Base-by-base conservation (phyloP, 371 early-diverging fungal species). In the Mortierella sp. region DNA sequence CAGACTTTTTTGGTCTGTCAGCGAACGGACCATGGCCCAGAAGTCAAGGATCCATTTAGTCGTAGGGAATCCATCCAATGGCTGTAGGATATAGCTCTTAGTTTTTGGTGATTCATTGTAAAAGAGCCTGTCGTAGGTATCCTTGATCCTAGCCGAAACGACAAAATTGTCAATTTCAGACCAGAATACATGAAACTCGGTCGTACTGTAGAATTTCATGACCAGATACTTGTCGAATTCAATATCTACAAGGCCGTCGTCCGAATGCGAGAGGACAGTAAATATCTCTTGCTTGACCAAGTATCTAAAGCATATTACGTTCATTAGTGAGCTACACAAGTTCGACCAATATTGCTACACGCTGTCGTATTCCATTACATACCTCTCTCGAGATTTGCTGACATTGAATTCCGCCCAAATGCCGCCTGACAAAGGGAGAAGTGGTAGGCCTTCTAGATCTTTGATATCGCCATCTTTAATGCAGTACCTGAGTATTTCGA, bases 361-460 rank as follows among this genome's bases (percentile, higher is more conserved):
- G 28, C 28, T 28, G 13, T 0, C n/a, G n/a, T 50, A 60, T 22
- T 45, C 5, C 28, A 40, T 15, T 28, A 28, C 4, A 45, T 71
- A 76, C 72, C 72, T 52, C 11, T 58, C 52, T 8, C 9, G 2
- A 10, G 67, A 58, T 1, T 48, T 19, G 3, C 59, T 13, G 22
- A 43, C 21, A 4, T 11, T 28, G 60, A 76, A 76, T 28, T 76
- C 72, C 16, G 64, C 77, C 77, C 77, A 76, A 9, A 40, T 13
- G 2, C 40, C 68, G 3, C 62, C 68, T 4, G 63, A 72, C 38
- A 76, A n/a, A 7, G 77, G 77, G 1, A 76, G 64, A 8, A 76
- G 43, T 4, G 77, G 72, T 3, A 76, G 32, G 3, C 77, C 77
- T 32, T 71, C 68, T 4, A 76, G 68, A 15, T 50, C 72, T 15